Evolutionary conservation across 768 basidiomycete genomes (phyloP), one percentile per base, ranked within the genome.

Genomic region (Pholiota microspora): DNA sequence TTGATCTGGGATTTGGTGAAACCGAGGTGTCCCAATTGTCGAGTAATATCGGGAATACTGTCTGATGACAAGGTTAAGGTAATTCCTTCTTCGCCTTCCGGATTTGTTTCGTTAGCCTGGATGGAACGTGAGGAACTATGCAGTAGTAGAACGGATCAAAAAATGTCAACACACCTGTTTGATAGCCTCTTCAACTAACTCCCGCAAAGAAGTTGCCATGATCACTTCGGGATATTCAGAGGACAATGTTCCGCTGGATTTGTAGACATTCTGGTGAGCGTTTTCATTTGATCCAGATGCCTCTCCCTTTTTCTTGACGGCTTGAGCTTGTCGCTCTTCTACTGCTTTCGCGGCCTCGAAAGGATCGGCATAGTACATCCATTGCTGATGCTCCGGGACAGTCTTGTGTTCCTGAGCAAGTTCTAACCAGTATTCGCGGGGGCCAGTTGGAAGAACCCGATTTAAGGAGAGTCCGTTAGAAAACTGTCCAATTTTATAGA

Each of bases 291-390:
- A 48, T 9, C 53, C 35, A 23, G 49, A 54, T 63, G 65, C 51
- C 56, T 67, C 66, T 64, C 77, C 68, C 64, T 74, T 73, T 71
- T 72, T 80, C 67, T 78, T 71, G 16, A 77, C 68, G 27, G 78
- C 75, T 56, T 82, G 84, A 24, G 69, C 76, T 65, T 91, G 89
- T 31, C 89, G 76, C 40, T 82, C 79, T 12, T 84, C 79, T 2
- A 92, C 88, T 52, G 78, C 75, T 58, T 82, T 82, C 54, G 77
- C 78, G 5, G 91, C 90, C 15, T 80, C 78, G 63, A 94, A 96
- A 2, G 93, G 94, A 73, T 96, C 92, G 5, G 85, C 74, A n/a
- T 83, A 79, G 62, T 89, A 96, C 82, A 92, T 88, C 93, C 93
- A 95, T 48, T 78, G 80, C 65, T 83, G 78, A 66, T 93, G 89